Evolutionary conservation across 352 stramenopile genomes (phyloP).

Genomic region (Phytophthora sansomeana): DNA sequence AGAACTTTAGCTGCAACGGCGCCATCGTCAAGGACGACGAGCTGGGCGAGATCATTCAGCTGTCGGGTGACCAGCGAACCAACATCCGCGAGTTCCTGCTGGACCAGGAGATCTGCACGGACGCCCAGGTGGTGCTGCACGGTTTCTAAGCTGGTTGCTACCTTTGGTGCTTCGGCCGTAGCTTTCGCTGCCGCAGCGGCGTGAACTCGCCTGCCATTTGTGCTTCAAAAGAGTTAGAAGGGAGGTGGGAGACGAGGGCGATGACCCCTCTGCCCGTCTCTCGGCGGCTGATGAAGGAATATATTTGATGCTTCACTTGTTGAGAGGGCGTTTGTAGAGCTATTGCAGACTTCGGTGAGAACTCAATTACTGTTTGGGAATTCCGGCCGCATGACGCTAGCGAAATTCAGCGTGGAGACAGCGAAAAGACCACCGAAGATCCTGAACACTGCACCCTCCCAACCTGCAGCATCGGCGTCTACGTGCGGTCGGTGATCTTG

Average conservation of each 20-base stretch:
- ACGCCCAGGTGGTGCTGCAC: slow-evolving; percentile 96
- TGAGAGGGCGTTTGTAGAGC: slow-evolving; percentile 12
- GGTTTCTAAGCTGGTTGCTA: slow-evolving; percentile 92
- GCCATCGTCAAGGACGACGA: slow-evolving; percentile 99
- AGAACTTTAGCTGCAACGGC: slow-evolving; percentile 99
- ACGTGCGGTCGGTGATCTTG: slow-evolving; percentile 75
- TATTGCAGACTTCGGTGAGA: slow-evolving; percentile 18
- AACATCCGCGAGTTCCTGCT: slow-evolving; percentile 99
- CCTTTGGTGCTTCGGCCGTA: slow-evolving; percentile 9
- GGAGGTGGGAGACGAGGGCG: slow-evolving; percentile 7
- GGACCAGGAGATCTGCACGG: slow-evolving; percentile 99
- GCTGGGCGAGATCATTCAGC: slow-evolving; percentile 98
- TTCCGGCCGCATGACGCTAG: background rate
- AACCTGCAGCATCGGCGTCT: slow-evolving; percentile 29
- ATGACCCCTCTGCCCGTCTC: slow-evolving; percentile 10
- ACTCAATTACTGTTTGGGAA: background rate
- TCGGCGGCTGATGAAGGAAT: slow-evolving; percentile 42
- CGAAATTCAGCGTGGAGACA: background rate
- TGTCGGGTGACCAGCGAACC: slow-evolving; percentile 98
- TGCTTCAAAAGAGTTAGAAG: slow-evolving; percentile 32
- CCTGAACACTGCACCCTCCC: slow-evolving; percentile 3
- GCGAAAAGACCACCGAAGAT: background rate
- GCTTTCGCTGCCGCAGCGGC: slow-evolving; percentile 18
- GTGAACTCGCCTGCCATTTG: slow-evolving; percentile 11
- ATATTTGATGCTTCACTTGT: slow-evolving; percentile 55